phyloP scores from a whole-genome alignment of 1,139 yeast species.

The Yamadazyma jaroonii region DNA sequence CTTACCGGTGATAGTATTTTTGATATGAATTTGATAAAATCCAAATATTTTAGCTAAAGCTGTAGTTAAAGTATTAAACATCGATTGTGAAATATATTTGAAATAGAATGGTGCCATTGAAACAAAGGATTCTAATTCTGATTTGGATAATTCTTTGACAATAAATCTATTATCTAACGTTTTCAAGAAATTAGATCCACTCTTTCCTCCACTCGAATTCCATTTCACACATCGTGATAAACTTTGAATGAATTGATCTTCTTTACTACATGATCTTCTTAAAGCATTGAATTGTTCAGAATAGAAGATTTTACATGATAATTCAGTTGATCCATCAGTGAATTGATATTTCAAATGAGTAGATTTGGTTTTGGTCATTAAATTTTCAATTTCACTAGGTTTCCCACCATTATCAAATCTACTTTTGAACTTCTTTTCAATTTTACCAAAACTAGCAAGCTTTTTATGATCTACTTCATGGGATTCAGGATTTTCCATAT shows the following conservation, averaged over 20 bases:
- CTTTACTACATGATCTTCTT: constrained; percentile 77
- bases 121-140: constrained; percentile 90
- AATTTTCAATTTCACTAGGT: constrained; percentile 49
- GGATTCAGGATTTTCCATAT: constrained; percentile 13
- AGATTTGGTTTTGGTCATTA: constrained; percentile 79
- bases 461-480: constrained; percentile 34
- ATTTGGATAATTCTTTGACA: constrained; percentile 82
- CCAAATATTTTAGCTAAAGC: constrained; percentile 95
- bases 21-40: constrained; percentile 87
- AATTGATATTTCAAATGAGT: constrained; percentile 90
- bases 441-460: constrained; percentile 36
- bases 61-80: constrained; percentile 92
- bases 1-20: constrained; percentile 72
- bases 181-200: constrained; percentile 91
- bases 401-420: constrained; percentile 18
- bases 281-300: constrained; percentile 97
- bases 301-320: constrained; percentile 91
- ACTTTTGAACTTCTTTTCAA: constrained; percentile 45
- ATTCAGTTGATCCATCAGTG: constrained; percentile 82
- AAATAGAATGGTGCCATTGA: constrained; percentile 96
- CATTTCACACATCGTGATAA: constrained; percentile 90
- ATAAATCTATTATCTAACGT: constrained; percentile 88
- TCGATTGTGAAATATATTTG: constrained; percentile 92
- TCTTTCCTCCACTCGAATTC: constrained; percentile 96
- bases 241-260: constrained; percentile 78